Evolutionary conservation across 768 basidiomycete genomes (phyloP).

Genomic region (Russula sp.): DNA sequence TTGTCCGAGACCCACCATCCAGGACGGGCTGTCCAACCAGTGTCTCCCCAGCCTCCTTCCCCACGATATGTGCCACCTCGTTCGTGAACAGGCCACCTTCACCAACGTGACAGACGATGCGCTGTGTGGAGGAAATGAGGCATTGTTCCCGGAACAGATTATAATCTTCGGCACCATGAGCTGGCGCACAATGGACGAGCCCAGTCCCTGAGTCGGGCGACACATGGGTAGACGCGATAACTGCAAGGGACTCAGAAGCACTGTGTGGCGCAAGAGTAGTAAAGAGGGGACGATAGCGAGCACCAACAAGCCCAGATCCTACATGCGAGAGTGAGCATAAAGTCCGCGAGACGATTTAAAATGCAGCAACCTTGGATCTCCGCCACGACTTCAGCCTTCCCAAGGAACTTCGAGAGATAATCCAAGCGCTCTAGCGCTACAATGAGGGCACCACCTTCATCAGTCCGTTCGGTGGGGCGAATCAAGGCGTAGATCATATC

Average conservation of each 20-base stretch:
- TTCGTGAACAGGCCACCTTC: constrained; percentile 61
- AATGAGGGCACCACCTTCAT: constrained; percentile 26
- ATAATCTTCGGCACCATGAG: constrained; percentile 93
- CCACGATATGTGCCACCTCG: constrained; percentile 51
- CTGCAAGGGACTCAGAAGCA: constrained; percentile 22
- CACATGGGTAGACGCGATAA: constrained; percentile 72
- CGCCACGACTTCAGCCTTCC: constrained; percentile 35
- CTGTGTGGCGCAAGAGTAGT: constrained; percentile 23
- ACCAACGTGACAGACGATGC: constrained; percentile 77
- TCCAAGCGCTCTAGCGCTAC: constrained; percentile 32
- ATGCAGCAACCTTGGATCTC: constrained; percentile 5
- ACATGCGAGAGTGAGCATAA: background rate
- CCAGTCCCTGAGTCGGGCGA: constrained; percentile 88
- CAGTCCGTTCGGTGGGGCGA: constrained; percentile 8
- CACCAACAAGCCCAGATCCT: constrained; percentile 51
- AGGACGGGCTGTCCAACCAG: constrained; percentile 70
- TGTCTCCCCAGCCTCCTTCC: constrained; percentile 35
- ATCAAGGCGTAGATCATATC: constrained; percentile 62
- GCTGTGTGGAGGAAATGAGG: constrained; percentile 36
- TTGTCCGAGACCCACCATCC: constrained; percentile 55
- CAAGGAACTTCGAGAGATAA: constrained; percentile 26
- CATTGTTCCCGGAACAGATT: constrained; percentile 55
- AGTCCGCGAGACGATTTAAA: background rate
- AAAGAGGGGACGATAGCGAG: constrained; percentile 59
- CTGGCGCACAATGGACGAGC: constrained; percentile 91